Evolutionary conservation across 192 early-diverging fungal species (phyloP).

Genomic region (Powellomyces hirtus): DNA sequence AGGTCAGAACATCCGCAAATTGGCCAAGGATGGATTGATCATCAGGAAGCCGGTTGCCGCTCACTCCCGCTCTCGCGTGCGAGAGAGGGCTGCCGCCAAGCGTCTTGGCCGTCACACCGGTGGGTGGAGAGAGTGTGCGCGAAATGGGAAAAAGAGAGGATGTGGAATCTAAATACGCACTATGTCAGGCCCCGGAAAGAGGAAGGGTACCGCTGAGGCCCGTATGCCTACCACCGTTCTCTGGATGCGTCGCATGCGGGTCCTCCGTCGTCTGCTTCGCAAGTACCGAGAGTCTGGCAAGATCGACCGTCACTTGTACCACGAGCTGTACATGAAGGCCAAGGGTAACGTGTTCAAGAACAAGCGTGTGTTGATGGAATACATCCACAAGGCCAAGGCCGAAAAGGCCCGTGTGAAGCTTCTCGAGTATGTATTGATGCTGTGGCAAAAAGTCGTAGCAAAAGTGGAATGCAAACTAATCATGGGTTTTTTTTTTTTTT

Average conservation of each 20-base stretch:
- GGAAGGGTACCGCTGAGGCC: conserved; percentile 75
- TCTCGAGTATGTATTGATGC: too few species aligned
- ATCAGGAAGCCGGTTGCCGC: conserved; percentile 87
- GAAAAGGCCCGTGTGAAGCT: conserved; percentile 92
- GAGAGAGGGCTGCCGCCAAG: conserved; percentile 90
- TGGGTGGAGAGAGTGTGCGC: too few species aligned
- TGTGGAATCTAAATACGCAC: too few species aligned
- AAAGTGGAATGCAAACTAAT: too few species aligned
- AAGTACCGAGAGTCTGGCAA: conserved; percentile 98
- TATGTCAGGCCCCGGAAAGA: conserved; percentile 50
- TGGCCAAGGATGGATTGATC: conserved; percentile 95
- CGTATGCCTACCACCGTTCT: conserved; percentile 93
- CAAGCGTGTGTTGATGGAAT: conserved; percentile 99
- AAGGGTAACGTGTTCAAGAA: conserved; percentile 99
- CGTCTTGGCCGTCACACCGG: conserved; percentile 95
- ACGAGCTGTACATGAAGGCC: conserved; percentile 93
- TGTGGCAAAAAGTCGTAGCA: too few species aligned
- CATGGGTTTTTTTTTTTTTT: too few species aligned
- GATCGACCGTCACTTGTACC: conserved; percentile 99
- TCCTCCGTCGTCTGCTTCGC: conserved; percentile 89
- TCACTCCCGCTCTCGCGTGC: conserved; percentile 91
- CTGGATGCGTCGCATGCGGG: conserved; percentile 98
- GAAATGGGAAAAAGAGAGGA: too few species aligned
- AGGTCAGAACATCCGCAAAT: conserved; percentile 96
- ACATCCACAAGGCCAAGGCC: conserved; percentile 99